Base-by-base conservation (phyloP, 2,329 filamentous ascomycete genomes). In the Elsinoe ampelina region DNA sequence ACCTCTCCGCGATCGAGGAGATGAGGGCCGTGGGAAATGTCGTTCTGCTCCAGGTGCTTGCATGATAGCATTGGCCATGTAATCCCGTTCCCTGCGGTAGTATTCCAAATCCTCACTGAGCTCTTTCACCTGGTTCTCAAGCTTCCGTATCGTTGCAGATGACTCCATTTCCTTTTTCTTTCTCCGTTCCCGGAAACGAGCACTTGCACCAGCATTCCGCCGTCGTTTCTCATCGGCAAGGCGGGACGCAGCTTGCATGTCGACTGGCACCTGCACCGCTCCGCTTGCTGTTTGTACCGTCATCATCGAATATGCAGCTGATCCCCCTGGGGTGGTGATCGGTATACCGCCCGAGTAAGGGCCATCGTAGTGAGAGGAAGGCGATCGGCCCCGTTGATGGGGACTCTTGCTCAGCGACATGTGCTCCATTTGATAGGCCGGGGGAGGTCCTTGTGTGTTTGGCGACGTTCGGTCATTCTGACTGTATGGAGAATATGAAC, bases 171-270 rank as follows among this genome's bases (percentile, higher is more conserved):
- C 87, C 68, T 86, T 85, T 65, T 90, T 87, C 72, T 95, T 95
- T 66, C 89, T 84, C 59, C 90, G 80, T 66, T 84, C 82, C 57
- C 89, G 81, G 62, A 95, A 93, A 58, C 89, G 80, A 48, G 88
- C 88, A 57, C 89, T 95, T 5, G 89, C 89, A 48, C 87, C 87
- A 39, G 89, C 89, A 66, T 95, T 95, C 54, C 89, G 81, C 68
- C 86, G 85, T 57, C 89, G 79, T 72, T 93, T 95, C 70, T 95
- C 88, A 65, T 93, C 87, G 38, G 88, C 87, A 64, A 88, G 83
- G 62, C 84, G 85, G 11, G 89, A 95, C 11, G 86, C 89, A 64
- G 89, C 86, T 63, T 89, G 86, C 42, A 56, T 83, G 67, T 95
- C 89, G 8, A 92, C 83, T 12, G 85, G 84, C 50, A 91, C 82